Conservation (phyloP, 306 rosid genomes). For the Rubus idaeus region DNA sequence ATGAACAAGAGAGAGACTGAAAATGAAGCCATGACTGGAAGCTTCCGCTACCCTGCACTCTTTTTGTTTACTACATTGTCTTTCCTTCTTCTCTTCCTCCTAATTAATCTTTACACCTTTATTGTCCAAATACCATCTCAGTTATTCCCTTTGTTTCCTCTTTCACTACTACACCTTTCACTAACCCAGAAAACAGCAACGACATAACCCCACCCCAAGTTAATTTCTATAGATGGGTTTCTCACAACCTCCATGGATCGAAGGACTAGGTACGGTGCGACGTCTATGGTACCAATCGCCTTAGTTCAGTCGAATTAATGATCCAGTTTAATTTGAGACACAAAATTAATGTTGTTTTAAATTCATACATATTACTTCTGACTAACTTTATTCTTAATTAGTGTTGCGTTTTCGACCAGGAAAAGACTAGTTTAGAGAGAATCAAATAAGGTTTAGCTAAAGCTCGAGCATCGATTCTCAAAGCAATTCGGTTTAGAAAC, state of each 20-base stretch:
- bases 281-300: background rate
- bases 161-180: background rate
- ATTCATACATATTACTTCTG: background rate
- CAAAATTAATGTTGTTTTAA: background rate
- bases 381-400: background rate
- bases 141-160: conserved; percentile 18
- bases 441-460: conserved; percentile 38
- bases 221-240: conserved; percentile 10
- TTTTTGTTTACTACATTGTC: background rate
- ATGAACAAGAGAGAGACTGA: background rate
- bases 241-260: background rate
- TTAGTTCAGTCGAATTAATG: background rate
- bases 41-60: conserved; percentile 15
- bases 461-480: conserved; percentile 42
- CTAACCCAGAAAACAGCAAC: conserved; percentile 12
- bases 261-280: background rate
- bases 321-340: background rate
- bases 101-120: conserved; percentile 18
- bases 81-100: conserved; percentile 12
- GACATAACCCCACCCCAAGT: background rate
- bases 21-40: conserved; percentile 18
- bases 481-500: conserved; percentile 29
- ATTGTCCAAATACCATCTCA: conserved; percentile 1
- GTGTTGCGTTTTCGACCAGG: conserved; percentile 7
- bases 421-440: conserved; percentile 18